Conservation (phyloP, 1,139 yeast genomes). For the Yamadazyma buinensis region DNA sequence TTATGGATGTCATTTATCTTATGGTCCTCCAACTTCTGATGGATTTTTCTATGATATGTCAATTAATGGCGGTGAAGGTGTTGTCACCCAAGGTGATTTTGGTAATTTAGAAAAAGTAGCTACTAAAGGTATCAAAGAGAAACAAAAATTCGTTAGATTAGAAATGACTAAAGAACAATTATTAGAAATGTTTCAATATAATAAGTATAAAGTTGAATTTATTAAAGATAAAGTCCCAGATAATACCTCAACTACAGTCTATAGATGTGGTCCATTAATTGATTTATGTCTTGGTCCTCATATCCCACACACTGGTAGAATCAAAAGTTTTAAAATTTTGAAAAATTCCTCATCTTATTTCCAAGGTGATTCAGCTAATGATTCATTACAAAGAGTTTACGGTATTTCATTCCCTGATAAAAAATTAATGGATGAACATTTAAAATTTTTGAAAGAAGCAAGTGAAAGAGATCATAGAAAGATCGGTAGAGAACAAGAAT, state of each 20-base stretch:
- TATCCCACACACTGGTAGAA: slow-evolving; percentile 95
- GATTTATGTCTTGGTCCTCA: slow-evolving; percentile 99
- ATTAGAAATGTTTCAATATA: slow-evolving; percentile 89
- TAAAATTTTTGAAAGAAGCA: slow-evolving; percentile 95
- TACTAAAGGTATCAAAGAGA: slow-evolving; percentile 89
- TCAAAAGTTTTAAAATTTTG: slow-evolving; percentile 89
- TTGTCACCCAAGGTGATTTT: slow-evolving; percentile 81
- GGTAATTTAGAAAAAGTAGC: slow-evolving; percentile 82
- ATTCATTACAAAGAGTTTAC: slow-evolving; percentile 94
- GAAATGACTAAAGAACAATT: slow-evolving; percentile 89
- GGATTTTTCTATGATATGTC: slow-evolving; percentile 98
- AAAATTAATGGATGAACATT: slow-evolving; percentile 91
- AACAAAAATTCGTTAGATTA: slow-evolving; percentile 93
- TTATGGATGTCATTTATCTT: slow-evolving; percentile 81
- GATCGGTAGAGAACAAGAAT: slow-evolving; percentile 94
- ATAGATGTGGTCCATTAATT: slow-evolving; percentile 96
- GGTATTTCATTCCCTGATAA: slow-evolving; percentile 99
- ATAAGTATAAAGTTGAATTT: slow-evolving; percentile 90
- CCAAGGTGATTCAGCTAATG: slow-evolving; percentile 89
- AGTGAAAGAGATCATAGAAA: slow-evolving; percentile 96
- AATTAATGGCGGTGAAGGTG: slow-evolving; percentile 69
- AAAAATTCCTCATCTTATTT: slow-evolving; percentile 97
- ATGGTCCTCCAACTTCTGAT: slow-evolving; percentile 97
- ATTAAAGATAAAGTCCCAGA: slow-evolving; percentile 90
- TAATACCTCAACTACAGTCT: slow-evolving; percentile 93